Percentiles rank a stretch among this genome's conserved stretches.
These are phyloP conservation scores for Coniochaeta ligniaria DNA, from an alignment of 2,329 filamentous ascomycete genomes.

Conservation along the genomic window DNA sequence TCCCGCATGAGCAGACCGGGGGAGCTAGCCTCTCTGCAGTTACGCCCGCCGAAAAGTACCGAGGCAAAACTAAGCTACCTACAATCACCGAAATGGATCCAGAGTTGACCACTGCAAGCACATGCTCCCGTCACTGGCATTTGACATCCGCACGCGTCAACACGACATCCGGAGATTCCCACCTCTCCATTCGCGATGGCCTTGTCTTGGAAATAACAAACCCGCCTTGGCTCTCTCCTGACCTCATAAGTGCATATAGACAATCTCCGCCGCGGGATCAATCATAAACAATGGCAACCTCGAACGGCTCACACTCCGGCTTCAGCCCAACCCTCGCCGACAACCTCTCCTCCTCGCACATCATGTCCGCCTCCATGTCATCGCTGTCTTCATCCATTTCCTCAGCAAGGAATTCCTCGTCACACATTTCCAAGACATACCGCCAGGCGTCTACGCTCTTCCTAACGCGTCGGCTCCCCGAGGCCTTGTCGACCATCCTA, in stretches of 20 bases:
- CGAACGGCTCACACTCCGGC: conserved; percentile 23
- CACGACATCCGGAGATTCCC: background rate
- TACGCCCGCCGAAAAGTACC: conserved; percentile 6
- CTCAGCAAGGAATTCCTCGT: conserved; percentile 47
- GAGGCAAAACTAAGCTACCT: conserved; percentile 14
- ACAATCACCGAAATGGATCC: conserved; percentile 8
- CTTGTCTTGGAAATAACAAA: conserved; percentile 1
- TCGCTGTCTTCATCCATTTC: conserved; percentile 58
- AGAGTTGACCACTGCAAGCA: conserved; percentile 7
- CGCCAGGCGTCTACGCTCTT: conserved; percentile 91
- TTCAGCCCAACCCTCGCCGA: conserved; percentile 34
- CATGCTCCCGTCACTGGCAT: conserved; percentile 8
- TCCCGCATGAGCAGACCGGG: background rate
- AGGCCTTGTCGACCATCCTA: conserved; percentile 78
- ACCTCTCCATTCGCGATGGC: background rate
- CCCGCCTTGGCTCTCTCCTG: background rate
- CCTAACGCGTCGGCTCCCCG: conserved; percentile 84
- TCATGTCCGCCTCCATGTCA: conserved; percentile 51
- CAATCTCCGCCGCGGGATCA: background rate
- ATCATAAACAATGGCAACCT: background rate
- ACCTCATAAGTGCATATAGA: background rate
- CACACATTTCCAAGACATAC: conserved; percentile 83
- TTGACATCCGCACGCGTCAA: background rate
- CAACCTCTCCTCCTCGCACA: conserved; percentile 40
- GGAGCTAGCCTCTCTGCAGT: background rate